Base-by-base conservation (phyloP, 164 flowering plant species). In the Malania oleifera region DNA sequence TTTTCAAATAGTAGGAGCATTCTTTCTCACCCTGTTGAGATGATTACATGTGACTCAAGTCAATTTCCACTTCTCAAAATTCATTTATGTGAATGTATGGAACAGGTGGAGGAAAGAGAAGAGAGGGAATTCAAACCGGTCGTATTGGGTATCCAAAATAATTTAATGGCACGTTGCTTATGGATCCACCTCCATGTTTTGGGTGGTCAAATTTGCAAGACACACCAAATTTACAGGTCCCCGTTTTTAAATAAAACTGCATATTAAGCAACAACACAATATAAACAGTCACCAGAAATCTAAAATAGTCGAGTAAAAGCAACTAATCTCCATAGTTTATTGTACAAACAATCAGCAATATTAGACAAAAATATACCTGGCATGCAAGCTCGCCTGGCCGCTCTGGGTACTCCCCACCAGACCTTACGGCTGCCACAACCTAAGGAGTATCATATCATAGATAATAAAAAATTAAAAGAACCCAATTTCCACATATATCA, bases 1-100 rank as follows among this genome's bases (percentile, higher is more conserved):
- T 74, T 72, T 72, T 74, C 68, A 77, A 62, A 69, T 74, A 77
- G 69, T 74, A 74, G 73, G 78, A 66, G 74, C 82, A 77, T 67
- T 77, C 82, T 54, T 44, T 64, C 64, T 69, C 79, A 57, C 75
- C 79, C 82, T 77, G 77, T 55, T 38, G 26, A 41, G 45, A 47
- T 6, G 44, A 34, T 51, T 2, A 46, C 3, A 51, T 1, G 25
- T 29, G 2, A 47, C 1, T 15, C 31, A 25, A 18, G 44, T 6
- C 6, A 8, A 40, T 18, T 0, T 27, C 18, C 34, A 7, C 25
- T 23, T 35, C 9, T 35, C 12, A 20, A 41, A 18, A 38, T 18
- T 23, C 20, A 10, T 31, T 10, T n/a, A 25, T 45, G n/a, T 5
- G 19, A 3, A 40, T 29, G 28, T 22, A 1, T 15, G 34, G 39